Percentiles rank a stretch among this genome's conserved stretches.
phyloP scores from a whole-genome alignment of 176 grass and related monocot genomes.

The Coix lacrymajobi region DNA sequence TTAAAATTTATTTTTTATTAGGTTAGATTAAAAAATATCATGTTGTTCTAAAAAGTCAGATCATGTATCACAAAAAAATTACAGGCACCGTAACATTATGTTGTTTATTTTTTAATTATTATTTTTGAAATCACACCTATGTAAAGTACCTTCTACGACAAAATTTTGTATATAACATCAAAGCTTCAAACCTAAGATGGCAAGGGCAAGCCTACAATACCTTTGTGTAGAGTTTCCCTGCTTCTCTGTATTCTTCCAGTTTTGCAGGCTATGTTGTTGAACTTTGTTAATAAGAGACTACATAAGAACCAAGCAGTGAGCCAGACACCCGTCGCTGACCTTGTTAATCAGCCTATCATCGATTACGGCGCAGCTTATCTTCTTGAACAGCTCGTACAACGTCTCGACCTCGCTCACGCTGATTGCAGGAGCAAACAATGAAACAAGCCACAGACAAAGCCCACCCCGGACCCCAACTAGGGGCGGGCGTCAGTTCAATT shows the following conservation, averaged over 20 bases:
- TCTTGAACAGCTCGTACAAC: conserved; percentile 82
- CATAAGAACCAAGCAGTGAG: not conserved
- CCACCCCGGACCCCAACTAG: not conserved
- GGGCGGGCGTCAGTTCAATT: not conserved
- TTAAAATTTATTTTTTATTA: no score
- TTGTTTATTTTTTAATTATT: no score
- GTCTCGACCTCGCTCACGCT: conserved; percentile 87
- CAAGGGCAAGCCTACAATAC: not conserved
- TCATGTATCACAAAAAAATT: no score
- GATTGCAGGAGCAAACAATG: conserved; percentile 42
- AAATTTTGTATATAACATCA: no score
- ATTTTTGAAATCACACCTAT: no score
- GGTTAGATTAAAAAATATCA: no score
- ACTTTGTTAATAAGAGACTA: not conserved
- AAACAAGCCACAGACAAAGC: not conserved
- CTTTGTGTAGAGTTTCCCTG: not conserved
- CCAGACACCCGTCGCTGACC: conserved; percentile 18
- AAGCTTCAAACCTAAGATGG: not conserved
- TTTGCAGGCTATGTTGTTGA: not conserved
- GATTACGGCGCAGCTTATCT: conserved; percentile 81
- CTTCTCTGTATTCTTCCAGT: not conserved
- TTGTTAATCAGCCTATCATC: conserved; percentile 86
- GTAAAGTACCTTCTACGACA: no score
- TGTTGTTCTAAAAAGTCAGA: no score
- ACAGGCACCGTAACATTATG: no score